These are phyloP conservation scores for Coleophoma crateriformis DNA, from an alignment of 2,329 filamentous ascomycete species.

Conservation along the genomic window DNA sequence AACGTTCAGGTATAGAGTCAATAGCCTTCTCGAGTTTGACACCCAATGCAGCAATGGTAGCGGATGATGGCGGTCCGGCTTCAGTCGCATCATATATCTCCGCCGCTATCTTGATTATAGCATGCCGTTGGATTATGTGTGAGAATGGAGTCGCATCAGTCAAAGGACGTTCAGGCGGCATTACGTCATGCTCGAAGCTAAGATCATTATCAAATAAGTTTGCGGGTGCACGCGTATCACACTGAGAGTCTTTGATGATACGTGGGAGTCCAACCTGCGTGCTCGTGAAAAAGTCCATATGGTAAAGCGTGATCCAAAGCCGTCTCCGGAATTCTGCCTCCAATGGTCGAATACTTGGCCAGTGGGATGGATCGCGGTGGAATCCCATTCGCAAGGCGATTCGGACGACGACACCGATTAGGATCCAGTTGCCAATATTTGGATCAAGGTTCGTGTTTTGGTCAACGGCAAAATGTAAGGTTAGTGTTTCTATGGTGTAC, in stretches of 20 bases:
- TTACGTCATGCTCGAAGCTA: conserved; percentile 40
- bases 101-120: conserved; percentile 41
- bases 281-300: conserved; percentile 56
- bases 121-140: conserved; percentile 45
- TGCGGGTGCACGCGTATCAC: conserved; percentile 52
- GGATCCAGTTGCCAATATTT: conserved; percentile 47
- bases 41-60: conserved; percentile 25
- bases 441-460: conserved; percentile 42
- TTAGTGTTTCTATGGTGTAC: conserved; percentile 40
- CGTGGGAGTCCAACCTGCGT: conserved; percentile 62
- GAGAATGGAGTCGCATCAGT: conserved; percentile 52
- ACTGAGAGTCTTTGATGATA: conserved; percentile 57
- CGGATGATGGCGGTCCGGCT: conserved; percentile 32
- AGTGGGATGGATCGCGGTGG: conserved; percentile 46
- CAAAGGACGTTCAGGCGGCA: conserved; percentile 52
- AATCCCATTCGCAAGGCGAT: conserved; percentile 52
- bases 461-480: conserved; percentile 44
- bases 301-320: conserved; percentile 45
- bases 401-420: conserved; percentile 42
- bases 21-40: not conserved
- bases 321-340: conserved; percentile 57
- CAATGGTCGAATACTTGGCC: conserved; percentile 39
- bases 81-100: conserved; percentile 38
- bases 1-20: not conserved
- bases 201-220: conserved; percentile 63